Base-by-base conservation (phyloP, 2,329 filamentous ascomycete genomes). In the Hypoxylon sp. region DNA sequence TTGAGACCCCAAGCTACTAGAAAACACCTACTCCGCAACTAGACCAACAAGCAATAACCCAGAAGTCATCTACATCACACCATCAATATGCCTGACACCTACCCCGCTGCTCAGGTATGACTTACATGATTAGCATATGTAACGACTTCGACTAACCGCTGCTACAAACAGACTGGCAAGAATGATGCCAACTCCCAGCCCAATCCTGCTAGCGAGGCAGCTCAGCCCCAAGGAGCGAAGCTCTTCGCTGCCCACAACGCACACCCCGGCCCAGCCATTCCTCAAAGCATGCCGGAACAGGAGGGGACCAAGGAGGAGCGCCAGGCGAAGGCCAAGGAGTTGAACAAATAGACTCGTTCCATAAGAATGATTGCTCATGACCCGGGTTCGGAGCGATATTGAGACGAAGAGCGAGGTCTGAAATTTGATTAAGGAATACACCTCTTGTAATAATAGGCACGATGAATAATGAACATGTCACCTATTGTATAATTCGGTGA, bases 231-330 rank as follows among this genome's bases (percentile, higher is more conserved):
- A 74, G 62, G 62, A 50, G 63, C 64, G 8, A 69, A 68, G 51
- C 62, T 56, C 19, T 82, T 86, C 72, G 79, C 81, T 56, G 79
- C 84, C 34, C 81, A 84, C 72, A 74, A 82, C 58, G 86, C 86
- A 17, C 79, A 84, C 53, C 87, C 86, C 11, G 87, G 87, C 32
- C 87, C 87, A 15, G 87, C 79, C 26, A 70, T 87, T 24, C 79
- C 84, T 17, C 76, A 86, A 65, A 80, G 83, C 63, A 82, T 87
- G 78, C 82, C 82, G 15, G 77, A 84, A 52, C 75, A 84, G 74
- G 86, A 89, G 78, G 87, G 86, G 15, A 87, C 84, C 61, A 90
- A 89, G 78, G 89, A 91, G 75, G 90, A 92, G 72, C 85, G 89
- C 56, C 80, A 84, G 72, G 87, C 84, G 11, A 88, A 86, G 75